Evolutionary conservation across 768 basidiomycete genomes (phyloP).

Genomic region (Boletus eberwhitei): DNA sequence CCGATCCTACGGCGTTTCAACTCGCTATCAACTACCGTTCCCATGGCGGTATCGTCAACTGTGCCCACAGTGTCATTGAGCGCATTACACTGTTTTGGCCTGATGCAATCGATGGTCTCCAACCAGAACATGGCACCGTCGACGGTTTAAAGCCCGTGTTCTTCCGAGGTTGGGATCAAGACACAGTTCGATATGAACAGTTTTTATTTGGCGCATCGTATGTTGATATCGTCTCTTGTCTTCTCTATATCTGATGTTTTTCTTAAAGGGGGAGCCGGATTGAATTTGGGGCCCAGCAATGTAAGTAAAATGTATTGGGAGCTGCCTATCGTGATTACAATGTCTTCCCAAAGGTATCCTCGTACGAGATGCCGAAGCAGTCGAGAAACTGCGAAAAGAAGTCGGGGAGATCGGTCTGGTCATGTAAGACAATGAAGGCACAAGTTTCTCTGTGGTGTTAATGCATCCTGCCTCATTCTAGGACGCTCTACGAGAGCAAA

Average conservation of each 20-base stretch:
- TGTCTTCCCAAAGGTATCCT: conserved; percentile 51
- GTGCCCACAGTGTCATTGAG: conserved; percentile 63
- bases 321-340: not conserved
- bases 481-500: conserved; percentile 34
- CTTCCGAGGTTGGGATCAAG: conserved; percentile 45
- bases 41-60: conserved; percentile 71
- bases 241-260: conserved; percentile 8
- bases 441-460: not conserved
- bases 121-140: conserved; percentile 52
- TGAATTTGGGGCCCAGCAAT: conserved; percentile 65
- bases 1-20: conserved; percentile 46
- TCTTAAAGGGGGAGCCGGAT: conserved; percentile 42
- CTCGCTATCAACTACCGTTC: conserved; percentile 67
- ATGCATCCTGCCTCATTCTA: not conserved
- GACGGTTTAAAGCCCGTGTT: conserved; percentile 58
- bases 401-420: conserved; percentile 59
- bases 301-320: conserved; percentile 34
- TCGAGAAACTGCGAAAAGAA: conserved; percentile 43
- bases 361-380: conserved; percentile 58
- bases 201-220: conserved; percentile 54
- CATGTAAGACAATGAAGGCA: conserved; percentile 39
- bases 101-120: conserved; percentile 56
- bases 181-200: conserved; percentile 47
- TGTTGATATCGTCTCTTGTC: not conserved
- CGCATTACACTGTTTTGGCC: conserved; percentile 62